These are phyloP conservation scores for Colletotrichum sansevieriae DNA, from an alignment of 2,329 filamentous ascomycete species.

Conservation along the genomic window DNA sequence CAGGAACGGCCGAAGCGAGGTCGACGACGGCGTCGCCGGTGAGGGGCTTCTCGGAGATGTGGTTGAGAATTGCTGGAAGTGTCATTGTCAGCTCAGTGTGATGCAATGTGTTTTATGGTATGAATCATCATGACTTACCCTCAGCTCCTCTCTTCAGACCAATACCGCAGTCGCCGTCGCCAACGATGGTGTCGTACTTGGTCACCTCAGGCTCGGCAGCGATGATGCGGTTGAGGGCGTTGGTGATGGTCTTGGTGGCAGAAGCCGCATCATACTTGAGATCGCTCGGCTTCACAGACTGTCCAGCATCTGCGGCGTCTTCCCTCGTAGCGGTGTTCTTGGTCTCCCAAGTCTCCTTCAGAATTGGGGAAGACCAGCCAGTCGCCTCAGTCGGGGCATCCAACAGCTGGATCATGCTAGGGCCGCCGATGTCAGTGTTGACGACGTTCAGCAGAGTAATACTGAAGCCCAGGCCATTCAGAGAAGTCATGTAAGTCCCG, in stretches of 20 bases:
- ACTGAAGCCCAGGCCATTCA: conserved; percentile 83
- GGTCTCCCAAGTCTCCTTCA: conserved; percentile 73
- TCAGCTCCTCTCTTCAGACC: conserved; percentile 90
- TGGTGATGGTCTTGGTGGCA: conserved; percentile 66
- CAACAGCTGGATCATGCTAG: conserved; percentile 76
- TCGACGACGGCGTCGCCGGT: conserved; percentile 67
- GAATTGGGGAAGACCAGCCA: conserved; percentile 77
- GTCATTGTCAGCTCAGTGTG: conserved; percentile 38
- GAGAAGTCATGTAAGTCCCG: conserved; percentile 83
- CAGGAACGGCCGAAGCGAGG: conserved; percentile 63
- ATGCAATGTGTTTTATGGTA: not conserved
- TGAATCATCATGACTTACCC: conserved; percentile 55
- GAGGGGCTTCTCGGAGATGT: conserved; percentile 59
- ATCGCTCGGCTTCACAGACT: conserved; percentile 58
- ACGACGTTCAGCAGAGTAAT: conserved; percentile 77
- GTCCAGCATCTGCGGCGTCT: conserved; percentile 49
- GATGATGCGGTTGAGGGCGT: conserved; percentile 72
- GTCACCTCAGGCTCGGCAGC: conserved; percentile 79
- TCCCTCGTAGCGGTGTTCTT: conserved; percentile 63
- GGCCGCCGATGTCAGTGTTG: conserved; percentile 68
- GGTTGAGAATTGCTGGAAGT: conserved; percentile 63
- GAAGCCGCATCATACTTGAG: conserved; percentile 65
- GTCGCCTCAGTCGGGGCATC: conserved; percentile 77
- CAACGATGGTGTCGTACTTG: conserved; percentile 83
- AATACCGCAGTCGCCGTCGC: conserved; percentile 91